Percentiles rank a stretch among this genome's conserved stretches.
Conservation (phyloP, 768 basidiomycete species). For the Tylopilus subfusipes region DNA sequence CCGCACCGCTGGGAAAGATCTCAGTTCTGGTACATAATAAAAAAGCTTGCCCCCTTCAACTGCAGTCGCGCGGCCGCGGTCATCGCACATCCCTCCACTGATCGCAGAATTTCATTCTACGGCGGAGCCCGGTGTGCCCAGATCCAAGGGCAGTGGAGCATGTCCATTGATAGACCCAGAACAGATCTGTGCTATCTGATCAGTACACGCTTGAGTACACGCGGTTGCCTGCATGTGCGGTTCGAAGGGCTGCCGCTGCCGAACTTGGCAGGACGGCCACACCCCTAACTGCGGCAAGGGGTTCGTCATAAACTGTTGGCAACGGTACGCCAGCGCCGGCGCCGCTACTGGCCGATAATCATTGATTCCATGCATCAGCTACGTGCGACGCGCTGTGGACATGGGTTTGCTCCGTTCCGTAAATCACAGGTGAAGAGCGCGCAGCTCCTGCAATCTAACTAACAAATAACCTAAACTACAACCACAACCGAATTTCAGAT, state of each 20-base stretch:
- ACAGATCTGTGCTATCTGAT: slow-evolving; percentile 11
- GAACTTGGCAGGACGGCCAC: not conserved
- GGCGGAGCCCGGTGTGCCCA: slow-evolving; percentile 12
- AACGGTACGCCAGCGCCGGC: slow-evolving; percentile 7
- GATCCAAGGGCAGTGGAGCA: slow-evolving; percentile 19
- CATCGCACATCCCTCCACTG: not conserved
- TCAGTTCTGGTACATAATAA: not conserved
- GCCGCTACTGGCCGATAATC: not conserved
- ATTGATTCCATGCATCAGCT: slow-evolving; percentile 6
- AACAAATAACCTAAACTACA: not conserved
- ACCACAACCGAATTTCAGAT: not conserved
- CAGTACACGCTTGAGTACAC: slow-evolving; percentile 17
- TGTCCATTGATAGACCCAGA: slow-evolving; percentile 1
- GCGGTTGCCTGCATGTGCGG: slow-evolving; percentile 19
- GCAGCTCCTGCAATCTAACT: not conserved
- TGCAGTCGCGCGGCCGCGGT: not conserved
- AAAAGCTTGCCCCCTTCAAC: not conserved
- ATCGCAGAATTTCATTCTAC: not conserved
- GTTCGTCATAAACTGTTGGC: not conserved
- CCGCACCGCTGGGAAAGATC: not conserved
- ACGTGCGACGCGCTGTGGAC: not conserved
- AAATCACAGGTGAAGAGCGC: not conserved
- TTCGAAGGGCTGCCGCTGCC: not conserved
- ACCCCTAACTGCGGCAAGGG: slow-evolving; percentile 12
- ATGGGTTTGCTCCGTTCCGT: not conserved